Percentiles rank a stretch among this genome's conserved stretches.
Conservation (phyloP, 2,329 filamentous ascomycete genomes). For the Fusarium concolor region DNA sequence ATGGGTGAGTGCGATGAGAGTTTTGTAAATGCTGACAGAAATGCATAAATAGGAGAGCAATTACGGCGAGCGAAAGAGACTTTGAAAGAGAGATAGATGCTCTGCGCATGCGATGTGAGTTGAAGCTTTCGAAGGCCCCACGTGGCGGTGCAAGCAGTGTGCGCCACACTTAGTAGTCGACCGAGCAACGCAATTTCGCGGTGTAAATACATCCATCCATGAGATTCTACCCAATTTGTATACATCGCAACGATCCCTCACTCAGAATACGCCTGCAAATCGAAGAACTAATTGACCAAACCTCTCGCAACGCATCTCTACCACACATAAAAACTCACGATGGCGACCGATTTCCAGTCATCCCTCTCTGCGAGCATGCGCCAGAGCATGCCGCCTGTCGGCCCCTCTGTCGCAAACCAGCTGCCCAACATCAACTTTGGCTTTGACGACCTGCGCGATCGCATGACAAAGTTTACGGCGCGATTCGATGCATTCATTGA, state of each 20-base stretch:
- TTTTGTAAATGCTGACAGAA: neutral
- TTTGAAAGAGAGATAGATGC: slow-evolving; percentile 8
- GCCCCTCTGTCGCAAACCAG: slow-evolving; percentile 77
- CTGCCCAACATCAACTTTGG: slow-evolving; percentile 94
- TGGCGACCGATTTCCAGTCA: slow-evolving; percentile 74
- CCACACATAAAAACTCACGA: slow-evolving; percentile 45
- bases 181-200: slow-evolving; percentile 46
- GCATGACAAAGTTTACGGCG: slow-evolving; percentile 92
- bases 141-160: slow-evolving; percentile 43
- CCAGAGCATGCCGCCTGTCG: slow-evolving; percentile 67
- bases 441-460: slow-evolving; percentile 93
- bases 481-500: slow-evolving; percentile 96
- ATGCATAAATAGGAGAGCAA: slow-evolving; percentile 12
- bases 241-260: neutral
- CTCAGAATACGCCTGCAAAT: neutral
- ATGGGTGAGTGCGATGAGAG: neutral
- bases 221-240: slow-evolving; percentile 6
- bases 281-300: neutral
- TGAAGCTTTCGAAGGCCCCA: slow-evolving; percentile 43
- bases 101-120: slow-evolving; percentile 30
- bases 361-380: slow-evolving; percentile 74
- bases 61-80: slow-evolving; percentile 14
- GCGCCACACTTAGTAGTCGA: slow-evolving; percentile 46
- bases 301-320: neutral
- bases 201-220: slow-evolving; percentile 39